phyloP scores from a whole-genome alignment of 331 rosid genomes.

The Erythrophleum ivorense region DNA sequence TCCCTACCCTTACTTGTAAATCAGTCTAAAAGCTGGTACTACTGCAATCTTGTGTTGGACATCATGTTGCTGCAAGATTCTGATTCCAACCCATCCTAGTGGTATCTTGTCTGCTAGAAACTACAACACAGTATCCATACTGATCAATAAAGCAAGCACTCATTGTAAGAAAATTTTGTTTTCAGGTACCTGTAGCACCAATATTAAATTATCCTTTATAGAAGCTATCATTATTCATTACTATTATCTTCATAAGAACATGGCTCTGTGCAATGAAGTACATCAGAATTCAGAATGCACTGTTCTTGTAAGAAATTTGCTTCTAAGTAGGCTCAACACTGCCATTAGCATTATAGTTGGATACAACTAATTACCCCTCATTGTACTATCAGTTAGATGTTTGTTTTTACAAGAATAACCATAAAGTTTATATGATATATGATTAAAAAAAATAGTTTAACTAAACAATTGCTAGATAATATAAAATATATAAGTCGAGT shows the following conservation, averaged over 20 bases:
- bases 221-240: conserved; percentile 19
- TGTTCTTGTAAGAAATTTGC: not conserved
- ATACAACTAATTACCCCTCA: not conserved
- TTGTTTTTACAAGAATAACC: not conserved
- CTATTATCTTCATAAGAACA: conserved; percentile 21
- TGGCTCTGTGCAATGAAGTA: conserved; percentile 20
- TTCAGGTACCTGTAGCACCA: not conserved
- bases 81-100: conserved; percentile 2
- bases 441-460: not conserved
- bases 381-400: not conserved
- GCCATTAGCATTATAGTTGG: conserved; percentile 7
- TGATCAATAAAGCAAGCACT: conserved; percentile 6
- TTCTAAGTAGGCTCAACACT: conserved; percentile 22
- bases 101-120: not conserved
- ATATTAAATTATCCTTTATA: not conserved
- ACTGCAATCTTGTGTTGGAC: conserved; percentile 6
- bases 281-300: conserved; percentile 24
- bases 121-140: not conserved
- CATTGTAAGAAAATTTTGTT: not conserved
- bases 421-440: not conserved
- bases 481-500: not conserved
- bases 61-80: conserved; percentile 16
- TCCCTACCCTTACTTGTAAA: not conserved
- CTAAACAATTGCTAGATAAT: not conserved
- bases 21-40: conserved; percentile 3